A percentile compares a stretch with the other conserved stretches of the same genome.
phyloP scores from a whole-genome alignment of 1,284 basidiomycete genomes.

The Coniophora puteana region DNA sequence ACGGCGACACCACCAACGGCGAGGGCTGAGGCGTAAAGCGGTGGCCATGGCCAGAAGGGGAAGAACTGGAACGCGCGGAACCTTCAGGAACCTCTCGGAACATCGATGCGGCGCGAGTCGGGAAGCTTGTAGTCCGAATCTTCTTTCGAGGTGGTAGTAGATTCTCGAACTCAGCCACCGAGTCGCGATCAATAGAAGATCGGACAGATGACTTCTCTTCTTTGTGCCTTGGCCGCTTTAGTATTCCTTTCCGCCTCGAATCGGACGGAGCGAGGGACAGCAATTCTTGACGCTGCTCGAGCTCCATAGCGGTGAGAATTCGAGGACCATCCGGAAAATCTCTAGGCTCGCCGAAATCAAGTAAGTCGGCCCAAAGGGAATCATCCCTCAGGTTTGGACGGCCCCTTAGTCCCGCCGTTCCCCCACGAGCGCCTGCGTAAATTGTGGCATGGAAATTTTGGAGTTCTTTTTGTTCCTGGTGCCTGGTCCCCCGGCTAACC shows the following conservation, averaged over 20 bases:
- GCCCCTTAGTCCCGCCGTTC: background rate
- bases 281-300: constrained; percentile 25
- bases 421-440: constrained; percentile 9
- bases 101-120: no score
- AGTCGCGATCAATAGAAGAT: no score
- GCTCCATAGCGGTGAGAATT: constrained; percentile 21
- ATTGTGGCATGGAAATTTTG: constrained; percentile 27
- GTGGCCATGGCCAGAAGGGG: no score
- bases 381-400: background rate
- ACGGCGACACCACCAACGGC: no score
- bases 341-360: constrained; percentile 13
- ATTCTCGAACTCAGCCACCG: background rate
- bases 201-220: no score
- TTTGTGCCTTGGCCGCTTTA: constrained; percentile 24
- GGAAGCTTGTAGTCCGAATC: constrained; percentile 25
- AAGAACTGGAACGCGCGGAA: no score
- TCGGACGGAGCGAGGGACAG: constrained; percentile 22
- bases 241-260: constrained; percentile 23
- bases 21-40: no score
- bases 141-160: constrained; percentile 15
- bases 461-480: constrained; percentile 24
- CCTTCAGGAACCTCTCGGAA: no score
- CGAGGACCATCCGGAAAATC: constrained; percentile 16
- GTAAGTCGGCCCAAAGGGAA: background rate
- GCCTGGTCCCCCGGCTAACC: constrained; percentile 21